Base-by-base conservation (phyloP, 2,329 filamentous ascomycete species). In the Chlorencoelia australis region DNA sequence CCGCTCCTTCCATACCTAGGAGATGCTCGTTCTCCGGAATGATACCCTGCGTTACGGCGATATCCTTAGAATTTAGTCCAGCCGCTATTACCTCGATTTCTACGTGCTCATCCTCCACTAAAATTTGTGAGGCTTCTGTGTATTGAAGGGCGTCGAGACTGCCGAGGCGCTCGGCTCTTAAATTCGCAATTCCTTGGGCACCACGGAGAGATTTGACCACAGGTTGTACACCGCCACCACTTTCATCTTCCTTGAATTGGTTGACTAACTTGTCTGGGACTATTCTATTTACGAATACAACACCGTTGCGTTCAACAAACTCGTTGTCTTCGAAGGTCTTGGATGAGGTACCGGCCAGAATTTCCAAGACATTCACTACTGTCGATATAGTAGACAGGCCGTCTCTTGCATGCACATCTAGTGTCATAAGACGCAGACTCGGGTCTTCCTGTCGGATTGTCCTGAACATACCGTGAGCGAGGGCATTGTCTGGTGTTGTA, bases 401-500 rank as follows among this genome's bases (percentile, higher is more conserved):
- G 5, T 26, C 17, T 5, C 24, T 33, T 8, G 18, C 11, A 9
- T 40, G 28, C 3, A 49, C 30, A 24, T 51, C 46, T 7, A 51
- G 31, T 13, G 43, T 45, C 7, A 33, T 28, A 4, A 50, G 22
- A 11, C 18, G 22, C 1, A 43, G 15, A 15, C 38, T 37, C 4
- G 36, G 27, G 20, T 45, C 37, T 22, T 50, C 48, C 11, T 28
- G 20, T 10, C 46, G 43, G n/a, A 45, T 28, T 3, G 53, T 52
- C 9, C 59, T 49, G 19, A 58, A 46, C 11, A 62, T 34, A 7
- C 59, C 59, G n/a, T 52, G 39, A 19, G 56, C 46, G 21, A 58
- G 47, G 17, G 50, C 51, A 10, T 58, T 45, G 10, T 52, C 43
- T 2, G 59, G 59, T 33, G 47, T 33, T 45, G 49, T 45, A 42